Conservation (phyloP, 1,284 basidiomycete genomes). For the Boletus semigastroideus region DNA sequence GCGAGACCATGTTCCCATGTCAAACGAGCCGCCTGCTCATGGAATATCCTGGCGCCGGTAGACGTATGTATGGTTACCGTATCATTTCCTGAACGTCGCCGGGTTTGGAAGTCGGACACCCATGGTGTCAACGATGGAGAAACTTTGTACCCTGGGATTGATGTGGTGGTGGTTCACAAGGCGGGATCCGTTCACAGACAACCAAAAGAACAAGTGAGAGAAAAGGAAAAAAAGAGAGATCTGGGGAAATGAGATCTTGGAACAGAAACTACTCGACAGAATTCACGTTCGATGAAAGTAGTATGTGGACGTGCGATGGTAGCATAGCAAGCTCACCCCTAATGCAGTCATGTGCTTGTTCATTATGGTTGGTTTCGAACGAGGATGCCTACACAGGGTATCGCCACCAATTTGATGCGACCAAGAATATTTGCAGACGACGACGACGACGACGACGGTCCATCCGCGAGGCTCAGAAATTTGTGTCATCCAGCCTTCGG, state of each 20-base stretch:
- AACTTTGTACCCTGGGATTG: constrained; percentile 7
- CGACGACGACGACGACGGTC: not conserved
- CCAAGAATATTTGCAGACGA: no score
- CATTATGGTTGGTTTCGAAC: not conserved
- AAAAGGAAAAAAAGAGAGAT: not conserved
- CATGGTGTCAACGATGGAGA: constrained; percentile 1
- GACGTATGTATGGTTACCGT: not conserved
- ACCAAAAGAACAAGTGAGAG: no score
- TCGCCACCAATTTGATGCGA: not conserved
- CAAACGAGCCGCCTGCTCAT: not conserved
- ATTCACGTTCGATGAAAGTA: not conserved
- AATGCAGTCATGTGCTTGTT: not conserved
- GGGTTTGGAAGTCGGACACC: constrained; percentile 9
- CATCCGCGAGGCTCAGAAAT: constrained; percentile 19
- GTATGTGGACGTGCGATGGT: constrained; percentile 2
- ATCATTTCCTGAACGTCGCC: not conserved
- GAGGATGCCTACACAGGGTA: not conserved
- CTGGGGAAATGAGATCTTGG: not conserved
- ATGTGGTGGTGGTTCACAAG: constrained; percentile 5
- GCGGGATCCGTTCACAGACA: constrained; percentile 9
- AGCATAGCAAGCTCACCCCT: not conserved
- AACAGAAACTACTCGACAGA: not conserved
- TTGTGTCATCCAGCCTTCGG: not conserved
- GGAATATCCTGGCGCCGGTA: not conserved
- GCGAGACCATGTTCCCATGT: not conserved